A percentile compares a stretch with the other conserved stretches of the same genome.
Evolutionary conservation across 2,329 filamentous ascomycete genomes (phyloP).

Genomic region (Fusarium pilosicola): DNA sequence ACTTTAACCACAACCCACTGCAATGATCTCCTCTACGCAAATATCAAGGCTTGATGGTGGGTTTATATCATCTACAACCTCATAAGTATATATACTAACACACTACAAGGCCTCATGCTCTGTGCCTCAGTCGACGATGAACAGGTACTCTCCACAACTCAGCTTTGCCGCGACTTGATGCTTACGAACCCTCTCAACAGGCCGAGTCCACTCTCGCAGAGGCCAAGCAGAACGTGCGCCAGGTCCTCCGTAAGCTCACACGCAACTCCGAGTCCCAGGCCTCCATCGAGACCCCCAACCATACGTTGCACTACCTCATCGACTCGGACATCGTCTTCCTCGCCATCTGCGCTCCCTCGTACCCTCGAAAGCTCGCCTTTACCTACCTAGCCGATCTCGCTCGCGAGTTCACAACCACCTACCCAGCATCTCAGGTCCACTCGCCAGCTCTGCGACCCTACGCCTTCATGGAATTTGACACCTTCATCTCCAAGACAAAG

Average conservation of each 20-base stretch:
- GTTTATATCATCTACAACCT: slow-evolving; percentile 9
- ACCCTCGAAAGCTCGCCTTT: slow-evolving; percentile 97
- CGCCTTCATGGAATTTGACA: slow-evolving; percentile 98
- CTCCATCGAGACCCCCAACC: slow-evolving; percentile 84
- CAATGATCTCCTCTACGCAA: slow-evolving; percentile 91
- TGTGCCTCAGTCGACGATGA: slow-evolving; percentile 95
- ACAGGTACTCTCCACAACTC: slow-evolving; percentile 62
- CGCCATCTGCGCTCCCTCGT: slow-evolving; percentile 91
- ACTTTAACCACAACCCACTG: background rate
- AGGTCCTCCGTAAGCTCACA: slow-evolving; percentile 87
- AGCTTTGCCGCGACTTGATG: background rate
- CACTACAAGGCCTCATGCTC: slow-evolving; percentile 81
- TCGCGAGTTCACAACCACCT: slow-evolving; percentile 89
- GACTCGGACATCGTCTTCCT: slow-evolving; percentile 86
- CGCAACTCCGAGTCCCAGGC: slow-evolving; percentile 91
- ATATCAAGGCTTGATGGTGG: slow-evolving; percentile 92
- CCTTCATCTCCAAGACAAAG: slow-evolving; percentile 92
- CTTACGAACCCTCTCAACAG: slow-evolving; percentile 28
- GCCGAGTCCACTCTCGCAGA: slow-evolving; percentile 82
- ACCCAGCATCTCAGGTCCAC: slow-evolving; percentile 78
- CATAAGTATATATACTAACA: slow-evolving; percentile 27
- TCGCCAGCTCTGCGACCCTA: slow-evolving; percentile 84
- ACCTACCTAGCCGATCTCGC: slow-evolving; percentile 95
- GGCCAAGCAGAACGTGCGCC: slow-evolving; percentile 90
- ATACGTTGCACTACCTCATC: slow-evolving; percentile 92